phyloP scores from a whole-genome alignment of 2,329 filamentous ascomycete species.

The Neofusicoccum ribis region DNA sequence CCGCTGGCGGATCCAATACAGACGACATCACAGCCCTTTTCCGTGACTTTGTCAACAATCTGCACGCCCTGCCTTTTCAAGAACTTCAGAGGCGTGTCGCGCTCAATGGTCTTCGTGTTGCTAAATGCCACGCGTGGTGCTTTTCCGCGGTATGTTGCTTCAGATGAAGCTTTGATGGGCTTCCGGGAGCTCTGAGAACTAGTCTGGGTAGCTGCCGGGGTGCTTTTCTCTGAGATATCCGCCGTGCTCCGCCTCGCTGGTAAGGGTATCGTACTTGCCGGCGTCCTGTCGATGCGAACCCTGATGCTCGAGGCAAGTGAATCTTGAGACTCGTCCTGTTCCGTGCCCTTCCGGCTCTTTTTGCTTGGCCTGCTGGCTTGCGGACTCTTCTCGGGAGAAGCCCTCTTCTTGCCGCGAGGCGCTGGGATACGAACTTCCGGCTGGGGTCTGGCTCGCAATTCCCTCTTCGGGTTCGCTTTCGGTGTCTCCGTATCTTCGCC shows the following conservation, averaged over 20 bases:
- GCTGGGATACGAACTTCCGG: neutral
- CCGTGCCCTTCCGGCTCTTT: neutral
- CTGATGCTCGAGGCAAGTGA: slow-evolving; percentile 1
- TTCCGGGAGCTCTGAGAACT: too few relatives aligned
- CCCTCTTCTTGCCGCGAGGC: neutral
- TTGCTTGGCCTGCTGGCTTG: neutral
- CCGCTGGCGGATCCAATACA: neutral
- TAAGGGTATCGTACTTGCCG: neutral
- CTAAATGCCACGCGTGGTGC: neutral
- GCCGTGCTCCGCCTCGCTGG: neutral
- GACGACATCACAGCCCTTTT: slow-evolving; percentile 3
- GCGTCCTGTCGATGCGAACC: neutral
- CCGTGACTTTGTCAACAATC: neutral
- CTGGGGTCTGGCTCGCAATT: neutral
- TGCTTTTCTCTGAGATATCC: too few relatives aligned
- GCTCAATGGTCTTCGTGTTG: neutral
- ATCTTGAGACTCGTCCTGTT: neutral
- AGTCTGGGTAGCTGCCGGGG: too few relatives aligned
- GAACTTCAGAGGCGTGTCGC: neutral
- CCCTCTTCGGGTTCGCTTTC: neutral
- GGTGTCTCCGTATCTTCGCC: slow-evolving; percentile 21
- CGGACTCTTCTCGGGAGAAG: neutral
- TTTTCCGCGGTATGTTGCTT: neutral
- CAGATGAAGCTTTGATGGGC: neutral
- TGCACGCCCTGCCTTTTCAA: neutral